These are phyloP conservation scores for Drechmeria coniospora DNA, from an alignment of 2,329 filamentous ascomycete species.

Conservation along the genomic window DNA sequence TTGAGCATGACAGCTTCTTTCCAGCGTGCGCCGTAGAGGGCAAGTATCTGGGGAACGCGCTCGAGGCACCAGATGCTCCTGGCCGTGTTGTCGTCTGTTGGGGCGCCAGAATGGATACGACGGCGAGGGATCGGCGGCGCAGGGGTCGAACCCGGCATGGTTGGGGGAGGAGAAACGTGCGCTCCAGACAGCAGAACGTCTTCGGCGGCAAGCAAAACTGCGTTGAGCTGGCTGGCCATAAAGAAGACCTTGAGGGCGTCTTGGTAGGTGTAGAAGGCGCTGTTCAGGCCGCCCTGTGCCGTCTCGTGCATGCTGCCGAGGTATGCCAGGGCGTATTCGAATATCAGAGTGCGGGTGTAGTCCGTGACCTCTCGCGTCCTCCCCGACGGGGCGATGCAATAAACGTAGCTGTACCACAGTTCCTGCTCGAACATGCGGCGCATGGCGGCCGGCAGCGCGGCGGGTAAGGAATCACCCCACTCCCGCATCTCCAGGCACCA, in stretches of 20 bases:
- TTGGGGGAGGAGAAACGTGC: slow-evolving; percentile 28
- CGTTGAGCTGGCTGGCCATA: slow-evolving; percentile 47
- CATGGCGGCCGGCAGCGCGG: slow-evolving; percentile 46
- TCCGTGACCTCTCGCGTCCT: slow-evolving; percentile 57
- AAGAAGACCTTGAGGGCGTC: slow-evolving; percentile 77
- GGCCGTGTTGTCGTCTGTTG: slow-evolving; percentile 33
- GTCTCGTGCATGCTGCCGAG: slow-evolving; percentile 58
- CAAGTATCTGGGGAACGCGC: slow-evolving; percentile 36
- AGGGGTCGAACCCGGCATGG: slow-evolving; percentile 28
- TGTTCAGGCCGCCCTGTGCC: slow-evolving; percentile 40
- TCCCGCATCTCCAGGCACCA: slow-evolving; percentile 61
- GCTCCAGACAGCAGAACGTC: slow-evolving; percentile 39
- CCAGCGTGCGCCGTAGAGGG: slow-evolving; percentile 44
- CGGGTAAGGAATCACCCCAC: slow-evolving; percentile 68
- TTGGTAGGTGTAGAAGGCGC: slow-evolving; percentile 67
- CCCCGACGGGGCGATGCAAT: slow-evolving; percentile 70
- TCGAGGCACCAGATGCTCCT: slow-evolving; percentile 40
- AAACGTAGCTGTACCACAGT: slow-evolving; percentile 77
- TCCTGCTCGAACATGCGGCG: slow-evolving; percentile 75
- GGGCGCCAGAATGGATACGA: slow-evolving; percentile 17
- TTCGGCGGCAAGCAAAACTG: slow-evolving; percentile 41
- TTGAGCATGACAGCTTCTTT: slow-evolving; percentile 38
- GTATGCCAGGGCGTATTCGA: slow-evolving; percentile 76
- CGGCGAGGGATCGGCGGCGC: slow-evolving; percentile 38
- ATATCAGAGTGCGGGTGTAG: slow-evolving; percentile 67